Base-by-base conservation (phyloP, 1,139 yeast genomes). In the Debaryomycetaceae sp. region DNA sequence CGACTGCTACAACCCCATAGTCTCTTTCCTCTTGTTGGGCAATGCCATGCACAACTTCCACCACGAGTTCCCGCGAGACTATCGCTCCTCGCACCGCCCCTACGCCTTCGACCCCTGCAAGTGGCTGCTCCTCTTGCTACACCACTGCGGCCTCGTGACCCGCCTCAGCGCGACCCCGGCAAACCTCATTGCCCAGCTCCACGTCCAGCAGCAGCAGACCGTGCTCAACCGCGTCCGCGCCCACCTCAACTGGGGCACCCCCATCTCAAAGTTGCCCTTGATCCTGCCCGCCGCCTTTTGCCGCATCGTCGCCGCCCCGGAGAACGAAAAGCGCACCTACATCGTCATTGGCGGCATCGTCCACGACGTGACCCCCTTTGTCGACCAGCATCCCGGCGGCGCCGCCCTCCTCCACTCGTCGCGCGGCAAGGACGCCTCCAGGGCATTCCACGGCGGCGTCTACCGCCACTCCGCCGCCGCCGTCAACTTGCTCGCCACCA, bases 381-480 rank as follows among this genome's bases (percentile, higher is more conserved):
- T 76, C 54, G 68, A 70, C 35, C 80, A 76, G 41, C 86, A 77
- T 41, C 86, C 86, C 0, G 86, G 86, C 27, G 86, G 86, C 0
- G 47, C 68, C 2, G 71, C 77, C 1, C 53, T 77, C 29, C 61
- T 77, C 19, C 61, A 59, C 34, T 72, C 81, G 0, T 69, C 81
- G 1, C 74, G 74, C 35, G 85, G 85, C 1, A 73, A 73, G 40
- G 85, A 77, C 47, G 85, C 85, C 2, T 75, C 83, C 2, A 62
- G 66, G 27, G 85, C 83, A 2, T 77, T 77, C 37, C 75, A 70
- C 41, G 85, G 87, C 10, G 86, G 85, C 0, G 86, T 78, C 4
- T 78, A 78, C 43, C 69, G 73, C 22, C 87, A 78, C 41, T 75
- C 79, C 44, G 75, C 80, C 15, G 86, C 87, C 0, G 86, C 86